Evolutionary conservation across 805 yeast species (phyloP), one percentile per base, ranked within the genome.

Genomic region (Maudiozyma turicensis): DNA sequence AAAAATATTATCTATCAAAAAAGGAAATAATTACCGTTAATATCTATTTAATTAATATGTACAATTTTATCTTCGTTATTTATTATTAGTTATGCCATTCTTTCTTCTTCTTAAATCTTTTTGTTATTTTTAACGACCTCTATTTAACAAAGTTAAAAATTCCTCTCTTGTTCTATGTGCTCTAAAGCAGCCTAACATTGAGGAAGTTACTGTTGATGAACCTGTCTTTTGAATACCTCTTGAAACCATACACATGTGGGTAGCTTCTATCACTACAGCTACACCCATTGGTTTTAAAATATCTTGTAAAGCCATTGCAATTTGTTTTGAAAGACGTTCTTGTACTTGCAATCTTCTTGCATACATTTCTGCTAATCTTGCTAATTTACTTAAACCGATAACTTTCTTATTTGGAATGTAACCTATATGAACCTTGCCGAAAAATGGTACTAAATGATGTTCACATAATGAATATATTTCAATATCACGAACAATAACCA

Each of bases 191-290:
- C 99, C 99, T 58, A 93, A 76, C 97, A 93, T 91, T 64, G 98
- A 91, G 60, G 96, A 86, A 15, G 99, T 93, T 34, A 89, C 82
- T 2, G 99, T 93, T 15, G 86, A 77, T 15, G 95, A 85, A 1
- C 98, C 97, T 0, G 96, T 81, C 68, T 93, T 93, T 67, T 93
- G 97, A 30, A 93, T 87, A 49, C 99, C 99, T 64, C 99, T 79
- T 66, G 95, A 87, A 30, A 91, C 98, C 99, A 93, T 93, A 68
- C 99, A 93, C 99, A 93, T 93, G 65, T 93, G 99, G 2, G 91
- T 80, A 15, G 97, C 97, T 69, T 93, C 99, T 60, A 93, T 89
- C 30, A 93, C 98, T 40, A 93, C 99, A 1, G 98, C 99, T 8
- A 93, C 99, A 53, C 99, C 99, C 60, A 90, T 78, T 14, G 99